Base-by-base conservation (phyloP, 1,284 basidiomycete genomes). In the Ganoderma meredithae region DNA sequence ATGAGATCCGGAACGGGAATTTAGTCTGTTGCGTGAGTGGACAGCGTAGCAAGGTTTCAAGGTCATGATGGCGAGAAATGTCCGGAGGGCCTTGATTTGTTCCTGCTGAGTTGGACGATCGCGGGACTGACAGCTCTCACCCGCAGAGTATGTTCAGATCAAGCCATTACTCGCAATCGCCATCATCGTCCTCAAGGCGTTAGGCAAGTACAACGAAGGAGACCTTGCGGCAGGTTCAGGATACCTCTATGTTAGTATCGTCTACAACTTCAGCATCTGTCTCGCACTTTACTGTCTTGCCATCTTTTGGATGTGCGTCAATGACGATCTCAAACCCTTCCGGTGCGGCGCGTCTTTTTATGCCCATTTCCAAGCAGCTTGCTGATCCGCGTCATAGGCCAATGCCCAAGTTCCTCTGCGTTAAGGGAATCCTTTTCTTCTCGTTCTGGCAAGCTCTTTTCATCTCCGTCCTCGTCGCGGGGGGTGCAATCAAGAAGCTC, bases 351-450 rank as follows among this genome's bases (percentile, higher is more conserved):
- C 70, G n/a, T 8, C 63, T 59, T 65, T 43, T 44, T 65, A 52
- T n/a, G 3, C 36, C n/a, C 33, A 7, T 27, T 27, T 25, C 49
- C 25, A 8, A 63, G 63, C 31, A 63, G 22, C 1, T 62, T 43
- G 56, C 47, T 69, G 12, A 69, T n/a, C 17, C 17, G 59, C 9
- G 43, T 19, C 7, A 9, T 22, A 91, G 90, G 47, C 92, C 92
- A 0, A 86, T 94, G 79, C 95, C 96, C 8, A 98, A 98, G 80
- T 99, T 99, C 81, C 89, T 99, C 31, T 99, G 96, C 78, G 95
- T 99, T 75, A 99, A 99, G 79, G 96, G 96, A 60, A 97, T 99
- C 73, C 86, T 99, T 55, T 98, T 99, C 85, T 97, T 98, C 81
- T 97, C 94, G 0, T 99, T 99, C 83, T 99, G 97, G 97, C 97